A percentile compares a stretch with the other conserved stretches of the same genome.
phyloP scores from a whole-genome alignment of 371 early-diverging fungal genomes.

The Amoeboaphelidium protococcarum region DNA sequence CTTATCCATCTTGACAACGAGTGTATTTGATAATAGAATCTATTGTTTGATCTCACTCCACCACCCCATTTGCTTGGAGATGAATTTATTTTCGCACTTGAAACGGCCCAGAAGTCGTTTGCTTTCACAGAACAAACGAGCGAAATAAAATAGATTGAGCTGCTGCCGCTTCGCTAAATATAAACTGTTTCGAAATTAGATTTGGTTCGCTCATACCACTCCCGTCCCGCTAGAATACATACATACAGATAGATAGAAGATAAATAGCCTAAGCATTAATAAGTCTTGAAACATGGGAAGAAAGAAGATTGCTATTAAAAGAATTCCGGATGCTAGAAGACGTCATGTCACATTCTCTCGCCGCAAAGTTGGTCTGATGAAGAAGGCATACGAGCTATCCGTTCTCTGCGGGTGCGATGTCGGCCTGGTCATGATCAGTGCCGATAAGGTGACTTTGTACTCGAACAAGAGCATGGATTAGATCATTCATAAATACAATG shows the following conservation, averaged over 20 bases:
- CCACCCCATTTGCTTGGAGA: too few relatives aligned
- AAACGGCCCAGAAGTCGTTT: too few relatives aligned
- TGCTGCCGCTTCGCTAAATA: background rate
- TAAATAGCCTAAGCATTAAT: background rate
- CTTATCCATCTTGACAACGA: too few relatives aligned
- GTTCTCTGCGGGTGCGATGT: slow-evolving; percentile 15
- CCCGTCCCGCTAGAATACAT: background rate
- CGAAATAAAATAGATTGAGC: too few relatives aligned
- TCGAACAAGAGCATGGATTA: too few relatives aligned
- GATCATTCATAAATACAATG: too few relatives aligned
- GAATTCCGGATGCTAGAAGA: slow-evolving; percentile 76
- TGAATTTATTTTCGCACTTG: too few relatives aligned
- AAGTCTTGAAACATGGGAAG: slow-evolving; percentile 40
- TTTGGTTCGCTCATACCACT: background rate
- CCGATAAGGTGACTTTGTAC: too few relatives aligned
- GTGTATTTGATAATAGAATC: too few relatives aligned
- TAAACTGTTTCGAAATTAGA: background rate
- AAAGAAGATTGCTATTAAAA: slow-evolving; percentile 86
- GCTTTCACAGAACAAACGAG: too few relatives aligned
- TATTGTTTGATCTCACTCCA: too few relatives aligned
- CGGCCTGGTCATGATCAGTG: background rate
- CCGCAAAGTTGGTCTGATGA: slow-evolving; percentile 19
- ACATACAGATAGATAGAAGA: background rate
- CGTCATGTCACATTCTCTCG: slow-evolving; percentile 17
- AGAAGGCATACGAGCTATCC: slow-evolving; percentile 17